Evolutionary conservation across 495 filamentous ascomycete genomes (phyloP).

Genomic region (Neurospora sp.): DNA sequence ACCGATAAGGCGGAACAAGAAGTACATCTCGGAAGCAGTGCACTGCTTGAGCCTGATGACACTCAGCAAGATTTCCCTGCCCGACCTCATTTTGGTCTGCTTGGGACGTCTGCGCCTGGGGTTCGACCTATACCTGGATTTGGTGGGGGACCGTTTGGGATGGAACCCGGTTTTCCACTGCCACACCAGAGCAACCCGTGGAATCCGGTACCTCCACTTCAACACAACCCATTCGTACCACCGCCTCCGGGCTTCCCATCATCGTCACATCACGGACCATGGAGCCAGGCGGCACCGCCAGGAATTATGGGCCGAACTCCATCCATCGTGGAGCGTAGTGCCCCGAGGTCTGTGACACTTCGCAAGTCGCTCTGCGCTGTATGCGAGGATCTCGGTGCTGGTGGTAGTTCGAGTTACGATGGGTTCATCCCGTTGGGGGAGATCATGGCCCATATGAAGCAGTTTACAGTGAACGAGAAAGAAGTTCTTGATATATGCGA

Average conservation of each 20-base stretch:
- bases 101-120: conserved; percentile 15
- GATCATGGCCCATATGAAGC: conserved; percentile 58
- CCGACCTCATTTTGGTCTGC: conserved; percentile 2
- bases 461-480: conserved; percentile 49
- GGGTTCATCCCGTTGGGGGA: conserved; percentile 58
- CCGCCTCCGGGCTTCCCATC: conserved; percentile 15
- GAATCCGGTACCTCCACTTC: conserved; percentile 11
- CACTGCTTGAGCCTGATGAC: conserved; percentile 60
- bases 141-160: conserved; percentile 15
- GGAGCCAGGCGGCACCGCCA: conserved; percentile 19
- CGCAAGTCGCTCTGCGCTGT: conserved; percentile 41
- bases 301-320: conserved; percentile 18
- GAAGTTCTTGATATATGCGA: conserved; percentile 88
- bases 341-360: conserved; percentile 34
- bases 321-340: conserved; percentile 9
- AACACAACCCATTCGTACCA: conserved; percentile 10
- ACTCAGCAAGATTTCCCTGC: conserved; percentile 18
- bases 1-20: conserved; percentile 47
- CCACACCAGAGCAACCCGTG: conserved; percentile 17
- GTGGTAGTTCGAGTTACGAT: conserved; percentile 25
- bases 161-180: conserved; percentile 15
- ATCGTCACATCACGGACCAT: conserved; percentile 10
- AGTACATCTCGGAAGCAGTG: conserved; percentile 86
- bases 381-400: conserved; percentile 36
- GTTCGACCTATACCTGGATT: conserved; percentile 14